Evolutionary conservation across 1,139 yeast genomes (phyloP).

Genomic region (Pichia sp.): DNA sequence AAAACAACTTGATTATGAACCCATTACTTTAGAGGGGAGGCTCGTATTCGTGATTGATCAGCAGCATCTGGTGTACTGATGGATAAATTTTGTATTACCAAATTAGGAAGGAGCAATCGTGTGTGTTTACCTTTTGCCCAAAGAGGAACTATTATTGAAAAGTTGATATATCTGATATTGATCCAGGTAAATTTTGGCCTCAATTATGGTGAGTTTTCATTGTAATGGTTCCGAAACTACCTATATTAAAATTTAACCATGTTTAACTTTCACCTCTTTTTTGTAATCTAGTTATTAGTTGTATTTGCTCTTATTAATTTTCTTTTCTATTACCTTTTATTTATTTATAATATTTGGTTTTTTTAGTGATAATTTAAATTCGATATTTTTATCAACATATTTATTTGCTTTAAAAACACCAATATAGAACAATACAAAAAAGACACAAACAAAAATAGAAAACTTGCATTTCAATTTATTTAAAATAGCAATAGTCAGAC

Average conservation of each 20-base stretch:
- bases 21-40: background rate
- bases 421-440: too few relatives aligned
- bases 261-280: too few relatives aligned
- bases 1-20: background rate
- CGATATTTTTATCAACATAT: too few relatives aligned
- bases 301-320: too few relatives aligned
- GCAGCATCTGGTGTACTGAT: constrained; percentile 2
- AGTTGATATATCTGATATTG: background rate
- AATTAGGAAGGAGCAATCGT: background rate
- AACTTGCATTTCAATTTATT: too few relatives aligned
- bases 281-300: too few relatives aligned
- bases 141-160: constrained; percentile 12
- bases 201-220: background rate
- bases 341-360: too few relatives aligned
- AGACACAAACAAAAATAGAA: too few relatives aligned
- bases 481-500: background rate
- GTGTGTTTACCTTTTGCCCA: constrained; percentile 10
- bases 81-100: background rate
- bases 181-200: background rate
- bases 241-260: too few relatives aligned
- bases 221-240: background rate
- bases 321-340: too few relatives aligned
- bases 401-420: too few relatives aligned
- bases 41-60: constrained; percentile 1
- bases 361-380: too few relatives aligned